phyloP scores from a whole-genome alignment of 169 alveolate genomes.

The Theileria sp. region DNA sequence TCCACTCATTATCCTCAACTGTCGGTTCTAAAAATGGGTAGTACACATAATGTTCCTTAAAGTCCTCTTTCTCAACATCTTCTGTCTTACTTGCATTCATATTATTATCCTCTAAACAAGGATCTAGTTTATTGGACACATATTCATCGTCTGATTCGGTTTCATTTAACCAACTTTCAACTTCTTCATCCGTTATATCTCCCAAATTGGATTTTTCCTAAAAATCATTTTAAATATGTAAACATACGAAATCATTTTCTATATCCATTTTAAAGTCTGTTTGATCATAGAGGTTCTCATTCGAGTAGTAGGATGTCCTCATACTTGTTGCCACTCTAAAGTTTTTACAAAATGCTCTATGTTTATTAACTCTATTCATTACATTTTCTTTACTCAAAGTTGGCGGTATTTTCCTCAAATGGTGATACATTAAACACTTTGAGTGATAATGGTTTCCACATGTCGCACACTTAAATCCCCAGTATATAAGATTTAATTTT shows the following conservation, averaged over 20 bases:
- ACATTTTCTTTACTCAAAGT: background rate
- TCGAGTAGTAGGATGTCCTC: slow-evolving; percentile 9
- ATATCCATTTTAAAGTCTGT: slow-evolving; percentile 2
- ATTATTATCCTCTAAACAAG: background rate
- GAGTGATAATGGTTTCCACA: slow-evolving; percentile 48
- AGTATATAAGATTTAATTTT: slow-evolving; percentile 25
- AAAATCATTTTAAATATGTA: background rate
- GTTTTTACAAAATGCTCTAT: slow-evolving; percentile 15
- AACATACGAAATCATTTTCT: background rate
- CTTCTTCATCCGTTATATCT: background rate
- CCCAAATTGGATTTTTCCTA: background rate
- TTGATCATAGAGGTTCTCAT: background rate
- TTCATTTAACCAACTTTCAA: background rate
- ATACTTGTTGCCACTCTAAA: slow-evolving; percentile 10
- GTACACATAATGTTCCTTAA: slow-evolving; percentile 1
- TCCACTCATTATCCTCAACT: slow-evolving; percentile 29
- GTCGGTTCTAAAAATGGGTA: slow-evolving; percentile 10
- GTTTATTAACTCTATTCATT: slow-evolving; percentile 6
- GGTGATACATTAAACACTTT: slow-evolving; percentile 35
- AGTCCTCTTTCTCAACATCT: background rate
- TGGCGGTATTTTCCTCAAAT: slow-evolving; percentile 35
- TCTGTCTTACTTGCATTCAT: background rate
- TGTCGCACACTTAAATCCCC: slow-evolving; percentile 46
- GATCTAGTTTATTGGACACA: background rate
- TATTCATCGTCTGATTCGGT: background rate